phyloP scores from a whole-genome alignment of 2,329 filamentous ascomycete species.

The Aureobasidium zeae region DNA sequence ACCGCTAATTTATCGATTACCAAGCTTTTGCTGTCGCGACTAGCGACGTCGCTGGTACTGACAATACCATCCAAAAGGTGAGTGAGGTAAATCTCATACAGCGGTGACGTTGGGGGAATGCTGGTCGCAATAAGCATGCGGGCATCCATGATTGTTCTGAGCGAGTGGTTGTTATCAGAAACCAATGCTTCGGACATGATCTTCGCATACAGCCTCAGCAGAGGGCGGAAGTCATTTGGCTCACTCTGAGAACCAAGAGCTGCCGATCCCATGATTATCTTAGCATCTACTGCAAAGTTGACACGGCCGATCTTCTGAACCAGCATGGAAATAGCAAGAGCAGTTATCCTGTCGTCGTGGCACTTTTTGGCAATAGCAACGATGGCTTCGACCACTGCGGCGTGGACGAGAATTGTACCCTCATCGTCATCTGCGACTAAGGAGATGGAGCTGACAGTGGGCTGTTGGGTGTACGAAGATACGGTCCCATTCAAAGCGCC shows the following conservation, averaged over 20 bases:
- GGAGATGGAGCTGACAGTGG: conserved; percentile 64
- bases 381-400: conserved; percentile 89
- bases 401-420: conserved; percentile 66
- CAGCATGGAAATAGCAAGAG: conserved; percentile 87
- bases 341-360: conserved; percentile 84
- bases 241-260: conserved; percentile 67
- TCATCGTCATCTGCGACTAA: conserved; percentile 66
- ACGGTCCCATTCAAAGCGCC: conserved; percentile 18
- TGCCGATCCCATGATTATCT: conserved; percentile 76
- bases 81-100: conserved; percentile 75
- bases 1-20: conserved; percentile 62
- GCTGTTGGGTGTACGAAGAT: conserved; percentile 25
- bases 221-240: conserved; percentile 69
- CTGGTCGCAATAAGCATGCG: conserved; percentile 67
- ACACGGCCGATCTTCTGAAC: conserved; percentile 91
- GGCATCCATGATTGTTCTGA: conserved; percentile 70
- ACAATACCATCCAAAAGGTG: conserved; percentile 80
- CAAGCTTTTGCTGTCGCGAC: conserved; percentile 62
- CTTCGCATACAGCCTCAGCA: conserved; percentile 75
- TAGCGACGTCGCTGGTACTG: conserved; percentile 77
- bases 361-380: conserved; percentile 77
- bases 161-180: conserved; percentile 56
- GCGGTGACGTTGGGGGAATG: conserved; percentile 57
- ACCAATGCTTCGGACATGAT: conserved; percentile 64
- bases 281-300: conserved; percentile 67